Conservation (phyloP, 1,139 yeast species). For the Yamadazyma atlantica region DNA sequence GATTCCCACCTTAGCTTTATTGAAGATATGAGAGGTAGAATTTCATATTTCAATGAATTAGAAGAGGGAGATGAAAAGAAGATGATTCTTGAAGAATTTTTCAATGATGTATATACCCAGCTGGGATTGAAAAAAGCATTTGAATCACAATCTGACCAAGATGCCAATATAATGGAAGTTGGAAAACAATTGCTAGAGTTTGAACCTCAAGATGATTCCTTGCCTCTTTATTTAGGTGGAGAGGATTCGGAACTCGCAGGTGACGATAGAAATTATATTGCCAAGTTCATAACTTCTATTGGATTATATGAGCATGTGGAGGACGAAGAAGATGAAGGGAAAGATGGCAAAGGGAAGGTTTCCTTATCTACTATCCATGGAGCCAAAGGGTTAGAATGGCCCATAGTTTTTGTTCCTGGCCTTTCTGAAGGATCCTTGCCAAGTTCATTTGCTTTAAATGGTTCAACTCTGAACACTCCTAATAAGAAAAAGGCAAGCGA, state of each 20-base stretch:
- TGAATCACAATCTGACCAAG: constrained; percentile 21
- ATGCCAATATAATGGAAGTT: constrained; percentile 45
- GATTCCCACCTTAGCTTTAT: constrained; percentile 30
- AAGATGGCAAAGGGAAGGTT: constrained; percentile 26
- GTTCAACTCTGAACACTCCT: not conserved
- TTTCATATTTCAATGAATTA: constrained; percentile 7
- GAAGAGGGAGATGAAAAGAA: constrained; percentile 7
- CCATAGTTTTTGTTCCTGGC: constrained; percentile 80
- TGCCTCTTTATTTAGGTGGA: constrained; percentile 25
- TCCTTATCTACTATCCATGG: constrained; percentile 79
- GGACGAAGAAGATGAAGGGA: constrained; percentile 15
- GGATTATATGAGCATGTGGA: constrained; percentile 48
- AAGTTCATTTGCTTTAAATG: constrained; percentile 35
- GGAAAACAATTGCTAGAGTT: constrained; percentile 41
- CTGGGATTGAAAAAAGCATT: constrained; percentile 36
- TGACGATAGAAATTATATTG: constrained; percentile 35
- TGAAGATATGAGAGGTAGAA: constrained; percentile 22
- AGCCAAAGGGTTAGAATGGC: constrained; percentile 95
- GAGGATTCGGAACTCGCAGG: constrained; percentile 17
- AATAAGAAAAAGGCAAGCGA: constrained; percentile 20
- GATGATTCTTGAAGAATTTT: constrained; percentile 17
- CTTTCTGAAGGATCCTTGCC: constrained; percentile 64
- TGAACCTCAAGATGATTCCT: constrained; percentile 52
- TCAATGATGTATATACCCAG: constrained; percentile 23
- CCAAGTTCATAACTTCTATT: constrained; percentile 58